Base-by-base conservation (phyloP, 1,284 basidiomycete species). In the Austropuccinia psidii region DNA sequence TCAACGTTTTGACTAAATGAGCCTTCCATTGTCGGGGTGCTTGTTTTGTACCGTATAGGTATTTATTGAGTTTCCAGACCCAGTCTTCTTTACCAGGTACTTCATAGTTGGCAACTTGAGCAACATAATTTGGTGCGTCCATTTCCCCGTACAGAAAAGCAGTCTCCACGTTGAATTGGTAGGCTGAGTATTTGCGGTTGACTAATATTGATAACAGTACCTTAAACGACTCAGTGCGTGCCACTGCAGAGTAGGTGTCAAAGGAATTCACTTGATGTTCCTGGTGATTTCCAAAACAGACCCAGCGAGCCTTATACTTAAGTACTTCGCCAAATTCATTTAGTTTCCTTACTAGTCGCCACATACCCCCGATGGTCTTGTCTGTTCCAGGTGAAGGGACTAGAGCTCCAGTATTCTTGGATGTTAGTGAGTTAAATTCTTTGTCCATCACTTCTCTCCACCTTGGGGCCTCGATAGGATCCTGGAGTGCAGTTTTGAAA, bases 351-450 rank as follows among this genome's bases (percentile, higher is more conserved):
- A 15, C 43, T 4, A 68, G 39, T 17, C 35, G 17, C 65, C 65
- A 67, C 49, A 67, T 67, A 3, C 65, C 65, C 11, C 65, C 65
- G 39, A 67, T 52, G 21, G 13, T 29, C n/a, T 68, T 68, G 17
- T 41, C 39, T 17, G 54, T 29, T 13, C 15, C 13, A 6, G 66
- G 49, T 39, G 49, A 33, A 15, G 49, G 35, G n/a, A 57, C 50
- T 24, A 68, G 29, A 3, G 24, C 43, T n/a, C 50, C 66, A 2
- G 47, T 50, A 29, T 68, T 68, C 4, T 68, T 45, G 21, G 1
- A 2, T 5, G 24, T 29, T 13, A 68, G 39, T 2, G 35, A 55
- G 50, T 57, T 15, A 43, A 9, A 57, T 57, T 57, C 52, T 31
- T 54, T 24, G 1, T 21, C 11, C 31, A 68, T 43, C 1, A 50